Percentiles rank a stretch among this genome's conserved stretches.
Conservation (phyloP, 208 protist species). For the Entamoeba moshkovskii region DNA sequence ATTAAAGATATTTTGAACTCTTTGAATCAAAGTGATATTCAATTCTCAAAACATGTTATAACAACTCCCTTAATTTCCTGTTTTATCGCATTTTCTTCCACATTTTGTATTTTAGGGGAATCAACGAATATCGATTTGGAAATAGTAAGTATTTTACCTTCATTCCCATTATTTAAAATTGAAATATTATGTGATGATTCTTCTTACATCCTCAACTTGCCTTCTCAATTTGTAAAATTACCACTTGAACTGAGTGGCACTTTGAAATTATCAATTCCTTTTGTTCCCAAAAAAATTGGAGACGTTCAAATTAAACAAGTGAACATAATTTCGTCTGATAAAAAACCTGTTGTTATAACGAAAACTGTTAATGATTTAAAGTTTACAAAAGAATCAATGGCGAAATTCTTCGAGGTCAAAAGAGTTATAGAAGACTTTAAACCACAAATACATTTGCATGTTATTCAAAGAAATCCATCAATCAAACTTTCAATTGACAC, state of each 20-base stretch:
- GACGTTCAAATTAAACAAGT: neutral
- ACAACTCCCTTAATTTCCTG: neutral
- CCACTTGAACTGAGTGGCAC: neutral
- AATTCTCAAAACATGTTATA: neutral
- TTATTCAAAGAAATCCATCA: neutral
- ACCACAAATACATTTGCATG: neutral
- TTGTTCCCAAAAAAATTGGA: neutral
- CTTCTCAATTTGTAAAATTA: neutral
- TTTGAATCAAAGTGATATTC: neutral
- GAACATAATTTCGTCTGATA: neutral
- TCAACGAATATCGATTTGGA: neutral
- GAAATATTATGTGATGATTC: neutral
- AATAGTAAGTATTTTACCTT: neutral
- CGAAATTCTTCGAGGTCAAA: neutral
- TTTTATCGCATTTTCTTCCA: neutral
- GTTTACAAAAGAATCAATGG: neutral
- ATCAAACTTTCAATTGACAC: neutral
- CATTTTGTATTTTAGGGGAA: neutral
- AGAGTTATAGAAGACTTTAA: neutral
- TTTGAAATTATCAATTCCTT: neutral
- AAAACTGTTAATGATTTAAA: neutral
- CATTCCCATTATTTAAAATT: neutral
- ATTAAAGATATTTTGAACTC: neutral
- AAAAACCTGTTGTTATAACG: neutral
- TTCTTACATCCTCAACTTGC: neutral